Conservation (phyloP, 768 basidiomycete species). For the Serendipita vermifera region DNA sequence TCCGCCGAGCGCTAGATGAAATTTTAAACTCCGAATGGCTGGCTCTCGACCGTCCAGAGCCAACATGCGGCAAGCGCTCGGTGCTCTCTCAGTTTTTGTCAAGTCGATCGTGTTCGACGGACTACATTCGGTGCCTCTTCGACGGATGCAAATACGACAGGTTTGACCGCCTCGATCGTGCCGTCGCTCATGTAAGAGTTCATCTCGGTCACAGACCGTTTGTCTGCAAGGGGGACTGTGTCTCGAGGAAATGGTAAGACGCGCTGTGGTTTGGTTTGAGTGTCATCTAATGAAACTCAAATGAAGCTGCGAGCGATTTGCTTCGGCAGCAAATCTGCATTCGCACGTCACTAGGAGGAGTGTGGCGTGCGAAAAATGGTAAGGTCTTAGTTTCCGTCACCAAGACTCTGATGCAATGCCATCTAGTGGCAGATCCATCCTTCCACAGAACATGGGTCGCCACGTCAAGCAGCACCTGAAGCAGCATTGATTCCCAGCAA, state of each 20-base stretch:
- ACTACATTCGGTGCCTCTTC: background rate
- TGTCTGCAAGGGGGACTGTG: background rate
- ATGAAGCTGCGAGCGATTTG: slow-evolving; percentile 2
- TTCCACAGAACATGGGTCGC: no score
- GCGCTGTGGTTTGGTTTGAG: background rate
- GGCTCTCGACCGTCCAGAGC: background rate
- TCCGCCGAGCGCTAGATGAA: no score
- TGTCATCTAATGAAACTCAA: background rate
- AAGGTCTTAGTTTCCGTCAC: no score
- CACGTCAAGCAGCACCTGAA: no score
- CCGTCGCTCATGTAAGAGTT: background rate
- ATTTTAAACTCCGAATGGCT: background rate
- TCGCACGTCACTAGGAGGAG: background rate
- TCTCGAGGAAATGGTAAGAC: background rate
- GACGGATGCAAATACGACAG: background rate
- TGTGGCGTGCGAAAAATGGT: background rate
- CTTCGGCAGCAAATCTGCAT: background rate
- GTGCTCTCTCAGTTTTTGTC: background rate
- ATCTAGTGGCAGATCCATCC: no score
- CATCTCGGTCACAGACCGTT: slow-evolving; percentile 5
- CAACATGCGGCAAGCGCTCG: background rate
- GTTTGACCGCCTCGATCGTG: background rate
- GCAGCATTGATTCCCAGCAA: no score
- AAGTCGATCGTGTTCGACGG: no score
- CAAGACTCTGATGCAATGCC: no score